Evolutionary conservation across 169 alveolate species (phyloP), one percentile per base, ranked within the genome.

Genomic region (Cryptosporidium ubiquitum): DNA sequence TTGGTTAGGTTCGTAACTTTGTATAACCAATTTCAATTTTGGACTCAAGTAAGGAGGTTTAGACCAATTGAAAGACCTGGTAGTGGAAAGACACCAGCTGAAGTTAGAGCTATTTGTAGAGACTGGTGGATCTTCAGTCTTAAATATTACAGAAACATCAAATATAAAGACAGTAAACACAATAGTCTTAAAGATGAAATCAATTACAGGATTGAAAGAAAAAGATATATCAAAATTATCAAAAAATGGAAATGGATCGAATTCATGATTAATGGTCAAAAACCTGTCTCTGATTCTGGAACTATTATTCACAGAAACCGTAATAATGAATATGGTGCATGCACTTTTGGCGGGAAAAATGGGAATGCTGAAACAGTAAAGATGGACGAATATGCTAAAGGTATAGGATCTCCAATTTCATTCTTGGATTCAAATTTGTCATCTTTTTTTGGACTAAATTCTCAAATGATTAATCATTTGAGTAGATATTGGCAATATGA

Each of bases 161-260:
- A 40, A 31, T 35, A 55, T 35, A 79, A 79, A 66, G 75, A 79
- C 55, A 39, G 18, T 26, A 79, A 64, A 33, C 71, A 58, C 9
- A 42, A 49, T 31, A 40, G 69, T 64, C 66, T 79, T 5, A 79
- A 47, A 20, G 89, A 79, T 23, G 89, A 79, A 58, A 79, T 79
- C 23, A 66, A 79, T 33, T 79, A 79, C 29, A 79, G 89, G 39
- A 40, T 79, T 44, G 89, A 79, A 31, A 79, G 89, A 47, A 79
- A 79, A 47, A 58, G 35, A 33, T 79, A 79, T 29, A 79, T 79
- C 20, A 79, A 79, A 33, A 79, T 79, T 5, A 79, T 79, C 33
- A 79, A 79, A 79, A 58, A 64, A 39, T 79, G 89, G 89, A 79
- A 79, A 33, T 79, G 89, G 89, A 40, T 79, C 29, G 89, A 79